Evolutionary conservation across 2,329 filamentous ascomycete genomes (phyloP), one percentile per base, ranked within the genome.

Genomic region (Raffaelea albimanens): DNA sequence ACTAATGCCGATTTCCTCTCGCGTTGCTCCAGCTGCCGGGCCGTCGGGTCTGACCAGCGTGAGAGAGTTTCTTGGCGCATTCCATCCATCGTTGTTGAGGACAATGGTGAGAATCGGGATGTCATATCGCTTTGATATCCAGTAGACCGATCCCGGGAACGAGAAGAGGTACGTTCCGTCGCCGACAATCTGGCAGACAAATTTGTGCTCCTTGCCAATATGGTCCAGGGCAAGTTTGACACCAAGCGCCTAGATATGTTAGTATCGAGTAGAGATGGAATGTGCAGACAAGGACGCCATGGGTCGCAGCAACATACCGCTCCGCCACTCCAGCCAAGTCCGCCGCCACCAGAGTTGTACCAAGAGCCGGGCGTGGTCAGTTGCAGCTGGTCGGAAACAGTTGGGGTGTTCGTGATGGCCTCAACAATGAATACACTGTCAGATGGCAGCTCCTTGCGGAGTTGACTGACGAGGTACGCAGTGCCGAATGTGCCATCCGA

Each of bases 341-440:
- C 73, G 19, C 71, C 72, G 46, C 69, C 71, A 46, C 73, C 72
- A 51, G 72, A 75, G 62, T 75, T 75, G 61, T 75, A 69, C 67
- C 71, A 73, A 44, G 64, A 66, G 0, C 71, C 70, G 0, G 72
- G 70, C 8, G 76, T 55, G 2, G 75, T 79, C 4, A 78, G 74
- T 56, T 76, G 77, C 5, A 89, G 62, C 56, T 85, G 81, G 54
- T 89, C 82, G 36, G 82, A 73, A 3, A 87, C 81, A 40, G 79
- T 75, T 1, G 60, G 61, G 0, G 82, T 81, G 54, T 83, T 78
- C 0, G 85, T 89, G 2, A 90, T 85, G 0, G 85, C 79, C 65
- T 90, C 85, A 47, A 89, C 69, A 3, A 78, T 78, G 72, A 77
- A 88, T 55, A 89, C 84, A 0, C 85, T 83, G 59, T 72, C 68